Base-by-base conservation (phyloP, 495 filamentous ascomycete genomes). In the Daldinia loculata region DNA sequence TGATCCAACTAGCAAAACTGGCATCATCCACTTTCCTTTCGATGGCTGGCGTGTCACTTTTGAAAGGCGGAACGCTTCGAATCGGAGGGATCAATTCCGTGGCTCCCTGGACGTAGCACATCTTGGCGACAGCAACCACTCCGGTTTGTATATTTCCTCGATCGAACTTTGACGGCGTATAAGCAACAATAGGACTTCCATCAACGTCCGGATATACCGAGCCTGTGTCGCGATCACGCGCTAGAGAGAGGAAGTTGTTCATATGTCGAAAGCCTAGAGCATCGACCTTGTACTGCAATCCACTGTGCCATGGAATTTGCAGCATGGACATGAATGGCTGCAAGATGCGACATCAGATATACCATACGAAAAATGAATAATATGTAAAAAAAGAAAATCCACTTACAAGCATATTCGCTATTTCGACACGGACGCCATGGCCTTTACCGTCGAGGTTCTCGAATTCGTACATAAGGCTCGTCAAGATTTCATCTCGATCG, bases 361-460 rank as follows among this genome's bases (percentile, higher is more conserved):
- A 50, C 11, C 15, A 6, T 29, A 32, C 5, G 15, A 14, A 12
- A 36, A 36, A 22, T 24, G 6, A 24, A 8, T 57, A 30, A 11
- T 9, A 9, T 3, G 8, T 19, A 58, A 1, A 24, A 15, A 5
- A 58, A 1, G 15, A 15, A 5, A 8, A 9, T 30, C 2, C 26
- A 48, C 51, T 53, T 22, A 70, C 67, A 14, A 62, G 32, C 89
- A 91, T 91, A 5, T 81, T 78, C 1, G 81, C 77, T 22, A 83
- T 77, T 77, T 92, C 89, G 27, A 94, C 77, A 76, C 92, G 92
- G 56, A 80, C 80, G 8, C 92, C 92, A 67, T 95, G 90, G 26
- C 90, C 89, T 5, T 88, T 75, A n/a, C 84, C 84, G 74, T 93
- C 91, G 0, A 91, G 82, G 63, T 93, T 86, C 66, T 92, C 89